A percentile compares a stretch with the other conserved stretches of the same genome.
phyloP scores from a whole-genome alignment of 805 yeast species.

The Yarrowia hollandica region DNA sequence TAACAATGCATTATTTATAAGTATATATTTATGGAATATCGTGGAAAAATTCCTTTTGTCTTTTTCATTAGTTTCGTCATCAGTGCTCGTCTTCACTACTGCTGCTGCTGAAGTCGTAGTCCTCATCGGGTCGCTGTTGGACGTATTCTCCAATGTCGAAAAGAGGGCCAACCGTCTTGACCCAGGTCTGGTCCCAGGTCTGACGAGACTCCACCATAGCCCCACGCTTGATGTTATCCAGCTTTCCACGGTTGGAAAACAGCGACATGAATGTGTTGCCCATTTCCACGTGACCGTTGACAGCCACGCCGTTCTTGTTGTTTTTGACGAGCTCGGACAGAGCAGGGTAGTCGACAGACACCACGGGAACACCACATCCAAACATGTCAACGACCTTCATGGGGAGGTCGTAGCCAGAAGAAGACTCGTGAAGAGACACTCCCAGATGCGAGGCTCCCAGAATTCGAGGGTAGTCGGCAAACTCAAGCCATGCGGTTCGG shows the following conservation, averaged over 20 bases:
- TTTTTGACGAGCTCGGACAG: slow-evolving; percentile 73
- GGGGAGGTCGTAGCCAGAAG: slow-evolving; percentile 92
- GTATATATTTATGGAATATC: not conserved
- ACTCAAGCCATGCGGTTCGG: slow-evolving; percentile 70
- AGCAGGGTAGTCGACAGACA: slow-evolving; percentile 75
- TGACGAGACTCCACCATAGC: slow-evolving; percentile 67
- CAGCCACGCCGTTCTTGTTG: slow-evolving; percentile 66
- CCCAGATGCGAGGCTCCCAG: slow-evolving; percentile 82
- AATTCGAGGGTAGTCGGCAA: slow-evolving; percentile 76
- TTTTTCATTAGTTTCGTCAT: not conserved
- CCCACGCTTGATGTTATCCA: slow-evolving; percentile 55
- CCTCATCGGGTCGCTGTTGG: slow-evolving; percentile 14
- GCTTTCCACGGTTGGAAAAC: slow-evolving; percentile 39
- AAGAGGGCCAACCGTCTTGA: slow-evolving; percentile 47
- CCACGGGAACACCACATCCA: slow-evolving; percentile 93
- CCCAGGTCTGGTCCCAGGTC: slow-evolving; percentile 83
- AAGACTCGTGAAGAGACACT: slow-evolving; percentile 83
- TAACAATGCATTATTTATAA: slow-evolving; percentile 1
- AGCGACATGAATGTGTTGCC: slow-evolving; percentile 46
- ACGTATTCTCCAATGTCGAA: slow-evolving; percentile 43
- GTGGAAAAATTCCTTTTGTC: not conserved
- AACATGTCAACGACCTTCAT: slow-evolving; percentile 97
- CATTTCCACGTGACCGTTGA: slow-evolving; percentile 48
- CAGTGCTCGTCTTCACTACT: slow-evolving; percentile 28
- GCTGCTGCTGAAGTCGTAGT: slow-evolving; percentile 21